phyloP scores from a whole-genome alignment of 352 stramenopile genomes.

The Hyaloperonospora arabidopsidis region DNA sequence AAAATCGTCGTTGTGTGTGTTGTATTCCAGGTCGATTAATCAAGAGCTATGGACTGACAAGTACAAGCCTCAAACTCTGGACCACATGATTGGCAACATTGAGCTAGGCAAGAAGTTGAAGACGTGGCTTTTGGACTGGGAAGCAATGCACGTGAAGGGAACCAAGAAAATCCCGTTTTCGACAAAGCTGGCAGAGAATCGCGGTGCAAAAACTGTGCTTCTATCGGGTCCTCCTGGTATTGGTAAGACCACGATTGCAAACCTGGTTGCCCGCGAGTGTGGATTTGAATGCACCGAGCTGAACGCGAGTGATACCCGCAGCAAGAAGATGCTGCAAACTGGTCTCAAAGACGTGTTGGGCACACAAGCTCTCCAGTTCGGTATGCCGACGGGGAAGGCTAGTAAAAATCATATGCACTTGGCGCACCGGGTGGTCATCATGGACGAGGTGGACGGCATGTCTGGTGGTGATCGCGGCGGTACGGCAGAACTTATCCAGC shows the following conservation, averaged over 20 bases:
- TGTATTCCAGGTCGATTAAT: constrained; percentile 31
- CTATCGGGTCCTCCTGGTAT: constrained; percentile 95
- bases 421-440: constrained; percentile 91
- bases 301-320: constrained; percentile 97
- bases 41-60: constrained; percentile 93
- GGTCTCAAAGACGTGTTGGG: constrained; percentile 89
- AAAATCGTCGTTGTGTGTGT: constrained; percentile 4
- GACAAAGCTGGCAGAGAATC: constrained; percentile 79
- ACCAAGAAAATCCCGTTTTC: constrained; percentile 78
- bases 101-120: constrained; percentile 85
- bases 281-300: constrained; percentile 92
- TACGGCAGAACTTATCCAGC: constrained; percentile 96
- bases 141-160: constrained; percentile 73
- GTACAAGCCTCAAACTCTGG: constrained; percentile 88
- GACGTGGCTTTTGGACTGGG: constrained; percentile 78
- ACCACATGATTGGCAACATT: constrained; percentile 92
- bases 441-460: constrained; percentile 99
- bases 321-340: constrained; percentile 92
- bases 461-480: constrained; percentile 92
- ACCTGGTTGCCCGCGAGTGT: constrained; percentile 84
- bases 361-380: constrained; percentile 89
- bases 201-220: constrained; percentile 89
- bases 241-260: constrained; percentile 94
- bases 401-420: constrained; percentile 49
- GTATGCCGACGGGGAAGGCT: constrained; percentile 22